These are phyloP conservation scores for Thielaviopsis populi DNA, from an alignment of 2,329 filamentous ascomycete genomes.

Conservation along the genomic window DNA sequence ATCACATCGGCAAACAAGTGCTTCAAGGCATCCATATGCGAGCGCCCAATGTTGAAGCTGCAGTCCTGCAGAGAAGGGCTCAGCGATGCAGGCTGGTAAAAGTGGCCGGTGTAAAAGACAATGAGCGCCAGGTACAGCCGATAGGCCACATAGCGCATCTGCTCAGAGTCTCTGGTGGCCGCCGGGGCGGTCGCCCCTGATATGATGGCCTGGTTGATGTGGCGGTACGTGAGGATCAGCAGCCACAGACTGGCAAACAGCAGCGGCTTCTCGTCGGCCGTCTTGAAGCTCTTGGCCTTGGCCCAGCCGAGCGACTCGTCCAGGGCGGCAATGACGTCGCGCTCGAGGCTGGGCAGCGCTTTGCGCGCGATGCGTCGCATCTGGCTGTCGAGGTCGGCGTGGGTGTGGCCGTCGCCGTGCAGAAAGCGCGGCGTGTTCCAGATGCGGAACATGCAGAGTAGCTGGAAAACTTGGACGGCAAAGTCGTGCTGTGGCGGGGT, in stretches of 20 bases:
- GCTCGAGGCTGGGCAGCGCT: slow-evolving; percentile 26
- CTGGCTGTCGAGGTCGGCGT: slow-evolving; percentile 25
- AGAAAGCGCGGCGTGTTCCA: slow-evolving; percentile 32
- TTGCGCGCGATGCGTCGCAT: slow-evolving; percentile 28
- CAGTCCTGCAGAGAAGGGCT: slow-evolving; percentile 15
- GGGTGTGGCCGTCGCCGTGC: slow-evolving; percentile 23
- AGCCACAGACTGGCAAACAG: slow-evolving; percentile 37
- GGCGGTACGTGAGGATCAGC: slow-evolving; percentile 34
- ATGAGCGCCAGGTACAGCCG: slow-evolving; percentile 18
- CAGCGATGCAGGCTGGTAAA: slow-evolving; percentile 18
- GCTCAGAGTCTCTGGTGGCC: slow-evolving; percentile 20
- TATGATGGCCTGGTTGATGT: slow-evolving; percentile 23
- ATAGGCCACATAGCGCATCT: slow-evolving; percentile 4
- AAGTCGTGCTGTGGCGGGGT: slow-evolving; percentile 28
- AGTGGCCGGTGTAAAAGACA: slow-evolving; percentile 20
- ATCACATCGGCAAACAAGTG: slow-evolving; percentile 2
- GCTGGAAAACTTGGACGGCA: slow-evolving; percentile 30
- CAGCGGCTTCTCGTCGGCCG: slow-evolving; percentile 28
- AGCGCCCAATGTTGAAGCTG: background rate
- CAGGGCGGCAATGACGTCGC: slow-evolving; percentile 28
- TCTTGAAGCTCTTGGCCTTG: slow-evolving; percentile 24
- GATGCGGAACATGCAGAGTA: slow-evolving; percentile 37
- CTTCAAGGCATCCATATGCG: slow-evolving; percentile 3
- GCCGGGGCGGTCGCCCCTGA: slow-evolving; percentile 11
- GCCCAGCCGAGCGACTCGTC: slow-evolving; percentile 27